Evolutionary conservation across 2,329 filamentous ascomycete species (phyloP), one percentile per base, ranked within the genome.

Genomic region (Epichloe hybrida): DNA sequence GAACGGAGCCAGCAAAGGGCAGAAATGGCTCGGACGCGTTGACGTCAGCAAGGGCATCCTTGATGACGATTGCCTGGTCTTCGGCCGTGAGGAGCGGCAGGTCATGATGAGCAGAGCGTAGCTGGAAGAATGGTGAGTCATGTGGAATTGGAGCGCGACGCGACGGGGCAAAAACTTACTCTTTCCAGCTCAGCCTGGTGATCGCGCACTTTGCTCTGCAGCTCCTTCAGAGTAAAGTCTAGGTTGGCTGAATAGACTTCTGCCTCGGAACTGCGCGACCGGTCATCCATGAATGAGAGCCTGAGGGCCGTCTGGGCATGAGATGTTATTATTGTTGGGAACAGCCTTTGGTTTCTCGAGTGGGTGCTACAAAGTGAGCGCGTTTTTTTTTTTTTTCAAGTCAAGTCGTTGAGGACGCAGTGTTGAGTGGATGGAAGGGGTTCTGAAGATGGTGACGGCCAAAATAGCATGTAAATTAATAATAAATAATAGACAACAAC

Each of bases 141-240:
- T 27, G 43, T 21, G 51, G n/a, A 20, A 3, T 34, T 2, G 5
- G 39, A 40, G 46, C 23, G 34, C 17, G 35, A 37, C 39, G 46
- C 45, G 4, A 5, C 37, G 35, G 42, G 42, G 31, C 17, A 2
- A n/a, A 7, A 15, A 43, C 57, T 45, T 57, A 77, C 76, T 63
- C 69, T 70, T 51, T 68, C 63, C 17, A 82, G 63, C 49, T 72
- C 66, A 49, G 64, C 63, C 59, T 80, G 74, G 54, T 79, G 73
- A 59, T 81, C 73, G 50, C 69, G 68, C 34, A 83, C 72, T 58
- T 71, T 71, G 15, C 66, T 69, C 61, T 85, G 80, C 1, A 91
- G 76, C 61, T 84, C 81, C 54, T 73, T 75, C 43, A 90, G 61
- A 2, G 86, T 88, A 50, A 77, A 75, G 52, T 87, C 78, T 43